Evolutionary conservation across 192 early-diverging fungal species (phyloP).

Genomic region (Coemansia sp.): DNA sequence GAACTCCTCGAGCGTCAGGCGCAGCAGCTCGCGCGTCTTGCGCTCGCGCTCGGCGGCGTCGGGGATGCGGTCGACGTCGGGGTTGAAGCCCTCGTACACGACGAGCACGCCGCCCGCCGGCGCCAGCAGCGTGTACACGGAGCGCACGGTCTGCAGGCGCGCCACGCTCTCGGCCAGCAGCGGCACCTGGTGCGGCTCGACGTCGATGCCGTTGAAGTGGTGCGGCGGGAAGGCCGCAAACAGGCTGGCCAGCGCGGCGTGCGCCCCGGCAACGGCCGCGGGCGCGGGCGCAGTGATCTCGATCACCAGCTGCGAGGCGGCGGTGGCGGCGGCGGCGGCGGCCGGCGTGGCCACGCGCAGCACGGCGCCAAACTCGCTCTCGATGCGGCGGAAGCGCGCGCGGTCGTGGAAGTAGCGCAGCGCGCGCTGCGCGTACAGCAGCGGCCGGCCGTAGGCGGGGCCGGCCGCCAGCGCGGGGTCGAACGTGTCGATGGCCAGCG

Average conservation of each 20-base stretch:
- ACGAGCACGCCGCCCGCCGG: slow-evolving; percentile 77
- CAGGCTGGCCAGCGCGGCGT: slow-evolving; percentile 57
- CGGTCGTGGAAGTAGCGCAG: slow-evolving; percentile 77
- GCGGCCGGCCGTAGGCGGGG: slow-evolving; percentile 44
- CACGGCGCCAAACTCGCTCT: slow-evolving; percentile 65
- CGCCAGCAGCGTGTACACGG: slow-evolving; percentile 75
- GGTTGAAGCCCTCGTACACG: slow-evolving; percentile 71
- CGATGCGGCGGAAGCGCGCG: slow-evolving; percentile 73
- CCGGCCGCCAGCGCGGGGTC: slow-evolving; percentile 63
- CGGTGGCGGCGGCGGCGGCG: slow-evolving; percentile 31
- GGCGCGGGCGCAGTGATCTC: slow-evolving; percentile 79
- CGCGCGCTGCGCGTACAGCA: slow-evolving; percentile 65
- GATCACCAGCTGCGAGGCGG: slow-evolving; percentile 57
- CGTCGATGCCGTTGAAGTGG: slow-evolving; percentile 67
- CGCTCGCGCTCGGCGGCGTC: slow-evolving; percentile 59
- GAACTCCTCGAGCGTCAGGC: slow-evolving; percentile 67
- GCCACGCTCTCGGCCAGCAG: slow-evolving; percentile 66
- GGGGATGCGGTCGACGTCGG: slow-evolving; percentile 48
- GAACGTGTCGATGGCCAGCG: slow-evolving; percentile 70
- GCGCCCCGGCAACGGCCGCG: slow-evolving; percentile 65
- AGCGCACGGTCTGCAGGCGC: slow-evolving; percentile 65
- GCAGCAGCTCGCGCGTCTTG: slow-evolving; percentile 56
- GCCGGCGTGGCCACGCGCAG: slow-evolving; percentile 60
- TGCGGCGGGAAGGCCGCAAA: slow-evolving; percentile 61
- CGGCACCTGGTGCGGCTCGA: slow-evolving; percentile 78